Evolutionary conservation across 75 land plant genomes (phyloP).

Genomic region (Sequoiadendron giganteum): DNA sequence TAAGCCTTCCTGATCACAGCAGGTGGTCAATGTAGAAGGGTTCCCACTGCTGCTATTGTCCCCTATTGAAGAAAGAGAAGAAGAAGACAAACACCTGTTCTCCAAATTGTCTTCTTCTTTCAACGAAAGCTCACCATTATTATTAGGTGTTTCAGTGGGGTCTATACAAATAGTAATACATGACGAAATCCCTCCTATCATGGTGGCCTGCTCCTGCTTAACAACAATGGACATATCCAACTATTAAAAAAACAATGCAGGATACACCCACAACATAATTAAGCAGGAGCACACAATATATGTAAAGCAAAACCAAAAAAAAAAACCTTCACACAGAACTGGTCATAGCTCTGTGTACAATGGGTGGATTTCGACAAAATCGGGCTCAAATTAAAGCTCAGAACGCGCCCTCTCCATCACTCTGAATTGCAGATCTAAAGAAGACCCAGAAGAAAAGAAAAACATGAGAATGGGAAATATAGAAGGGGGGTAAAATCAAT

Average conservation of each 20-base stretch:
- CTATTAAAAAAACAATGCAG: neutral
- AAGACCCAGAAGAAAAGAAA: too few relatives aligned
- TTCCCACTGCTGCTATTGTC: constrained; percentile 22
- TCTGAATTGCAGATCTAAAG: neutral
- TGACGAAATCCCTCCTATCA: neutral
- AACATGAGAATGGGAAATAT: too few relatives aligned
- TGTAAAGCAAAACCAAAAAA: too few relatives aligned
- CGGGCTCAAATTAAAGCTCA: neutral
- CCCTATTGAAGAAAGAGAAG: constrained; percentile 41
- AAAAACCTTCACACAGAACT: neutral
- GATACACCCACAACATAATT: neutral
- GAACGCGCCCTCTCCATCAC: neutral
- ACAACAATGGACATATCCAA: neutral
- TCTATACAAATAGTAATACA: neutral
- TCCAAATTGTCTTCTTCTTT: neutral
- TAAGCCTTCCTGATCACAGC: constrained; percentile 13
- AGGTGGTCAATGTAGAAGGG: neutral
- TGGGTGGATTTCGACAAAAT: neutral
- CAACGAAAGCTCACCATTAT: neutral
- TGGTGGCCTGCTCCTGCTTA: neutral
- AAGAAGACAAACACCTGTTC: neutral
- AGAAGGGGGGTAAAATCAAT: neutral
- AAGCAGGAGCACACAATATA: neutral
- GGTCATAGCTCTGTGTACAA: neutral
- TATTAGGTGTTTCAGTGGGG: neutral